These are phyloP conservation scores for Eutrema salsugineum DNA, from an alignment of 441 rosid genomes.

Conservation along the genomic window DNA sequence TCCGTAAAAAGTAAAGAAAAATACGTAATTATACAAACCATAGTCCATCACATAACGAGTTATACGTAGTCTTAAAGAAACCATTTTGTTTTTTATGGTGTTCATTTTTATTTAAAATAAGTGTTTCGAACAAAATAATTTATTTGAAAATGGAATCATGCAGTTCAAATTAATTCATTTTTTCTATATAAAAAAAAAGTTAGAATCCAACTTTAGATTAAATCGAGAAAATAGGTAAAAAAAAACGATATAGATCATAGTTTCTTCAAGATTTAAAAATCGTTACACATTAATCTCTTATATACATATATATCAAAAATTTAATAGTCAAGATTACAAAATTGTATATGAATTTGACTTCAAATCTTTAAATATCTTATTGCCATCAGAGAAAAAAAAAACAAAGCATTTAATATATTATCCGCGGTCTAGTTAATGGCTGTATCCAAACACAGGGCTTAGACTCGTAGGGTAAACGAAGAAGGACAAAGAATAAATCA, in stretches of 20 bases:
- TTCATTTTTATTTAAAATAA: too few relatives aligned
- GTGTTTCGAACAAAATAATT: background rate
- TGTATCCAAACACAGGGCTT: slow-evolving; percentile 17
- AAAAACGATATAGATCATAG: too few relatives aligned
- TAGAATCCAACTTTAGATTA: background rate
- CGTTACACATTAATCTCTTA: too few relatives aligned
- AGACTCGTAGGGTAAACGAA: background rate
- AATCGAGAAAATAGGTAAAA: too few relatives aligned
- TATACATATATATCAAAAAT: too few relatives aligned
- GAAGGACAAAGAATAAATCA: slow-evolving; percentile 10
- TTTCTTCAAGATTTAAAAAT: too few relatives aligned
- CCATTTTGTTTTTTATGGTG: too few relatives aligned
- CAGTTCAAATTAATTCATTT: background rate
- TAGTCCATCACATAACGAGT: background rate
- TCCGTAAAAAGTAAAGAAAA: background rate
- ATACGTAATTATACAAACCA: background rate
- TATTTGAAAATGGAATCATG: background rate
- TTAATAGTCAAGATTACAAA: background rate
- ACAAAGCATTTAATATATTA: too few relatives aligned
- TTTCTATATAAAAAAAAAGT: background rate
- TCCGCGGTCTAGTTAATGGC: background rate
- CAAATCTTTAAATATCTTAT: too few relatives aligned
- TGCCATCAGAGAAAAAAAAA: too few relatives aligned
- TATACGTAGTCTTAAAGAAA: too few relatives aligned
- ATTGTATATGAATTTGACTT: background rate